Base-by-base conservation (phyloP, 768 basidiomycete species). In the Phallus indusiatus region DNA sequence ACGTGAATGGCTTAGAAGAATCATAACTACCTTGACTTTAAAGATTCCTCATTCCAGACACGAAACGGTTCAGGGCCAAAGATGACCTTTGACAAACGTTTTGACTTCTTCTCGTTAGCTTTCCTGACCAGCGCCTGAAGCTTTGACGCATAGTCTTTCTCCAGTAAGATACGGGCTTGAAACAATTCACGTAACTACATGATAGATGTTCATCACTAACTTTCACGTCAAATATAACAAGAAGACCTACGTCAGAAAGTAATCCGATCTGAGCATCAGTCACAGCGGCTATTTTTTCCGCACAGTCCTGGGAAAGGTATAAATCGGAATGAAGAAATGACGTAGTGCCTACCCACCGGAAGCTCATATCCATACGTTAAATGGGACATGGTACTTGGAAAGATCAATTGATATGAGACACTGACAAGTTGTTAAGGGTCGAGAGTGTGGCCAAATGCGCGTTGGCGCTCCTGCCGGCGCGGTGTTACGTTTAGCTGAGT, bases 111-210 rank as follows among this genome's bases (percentile, higher is more conserved):
- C 48, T 92, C 90, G 10, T 74, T 71, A 1, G 84, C 83, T 67
- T 84, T 90, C 69, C 79, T 83, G 8, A 77, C 76, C 34, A 93
- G 69, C 16, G 74, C 69, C 66, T 85, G 83, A 10, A 93, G 74
- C 67, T 87, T 90, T 22, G 71, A 67, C 0, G 88, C 86, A 67
- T 90, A 92, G 67, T 93, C 90, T 54, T 85, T 81, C 69, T 93
- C 90, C 11, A 92, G 73, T 7, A 75, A 77, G 10, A 74, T 82
- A 49, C 84, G 79, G 54, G 85, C 85, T 47, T 75, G 74, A 66
- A 88, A 85, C 53, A 92, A 64, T 49, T 91, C 88, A 59, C 86
- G 81, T 55, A 88, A 79, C 90, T 91, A n/a, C 61, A 14, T 18
- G 14, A n/a, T 33, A 52, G 60, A 24, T 49, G 7, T 21, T 37